Base-by-base conservation (phyloP, 1,284 basidiomycete genomes). In the Mycena citricolor region DNA sequence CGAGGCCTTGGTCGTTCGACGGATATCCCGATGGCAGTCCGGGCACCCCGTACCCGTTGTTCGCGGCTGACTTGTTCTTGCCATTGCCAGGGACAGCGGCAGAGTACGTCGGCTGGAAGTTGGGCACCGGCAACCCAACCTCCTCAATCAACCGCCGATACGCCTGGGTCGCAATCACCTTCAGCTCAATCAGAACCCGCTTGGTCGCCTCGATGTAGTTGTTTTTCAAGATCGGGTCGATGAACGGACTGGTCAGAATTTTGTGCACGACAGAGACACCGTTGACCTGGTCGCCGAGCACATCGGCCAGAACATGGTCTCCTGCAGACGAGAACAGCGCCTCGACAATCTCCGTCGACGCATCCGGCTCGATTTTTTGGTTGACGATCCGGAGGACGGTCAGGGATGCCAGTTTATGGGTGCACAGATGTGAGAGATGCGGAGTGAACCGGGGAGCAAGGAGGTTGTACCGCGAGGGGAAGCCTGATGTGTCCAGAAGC, bases 381-480 rank as follows among this genome's bases (percentile, higher is more conserved):
- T 94, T 94, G 60, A 94, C 85, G 56, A 94, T 89, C 56, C 94
- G 79, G 52, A 98, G 74, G 28, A 99, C 91, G 1, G 94, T 97
- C 54, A 94, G 75, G 1, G 92, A 95, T 0, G 97, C 95, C 49
- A 99, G 69, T 70, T 99, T 99, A 74, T 99, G 97, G 1, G 94
- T 97, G 71, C 94, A 97, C 45, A 99, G 75, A 63, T 97, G 94
- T 2, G 91, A 91, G 26, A 99, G 77, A 63, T 99, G 94, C 29
- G 97, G 93, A 0, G 91, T 91, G 63, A 99, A 95, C 31, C 95
- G 88, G 36, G 93, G 93, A 1, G 95, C 93, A 31, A 99, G 75
- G 37, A 99, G 73, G 41, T 87, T 83, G 70, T 95, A 98, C 31
- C 97, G 80, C 4, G 94, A 95, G 1, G 91, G 87, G 67, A 99